These are phyloP conservation scores for Ophiostoma quercus DNA, from an alignment of 2,329 filamentous ascomycete species.

Conservation along the genomic window DNA sequence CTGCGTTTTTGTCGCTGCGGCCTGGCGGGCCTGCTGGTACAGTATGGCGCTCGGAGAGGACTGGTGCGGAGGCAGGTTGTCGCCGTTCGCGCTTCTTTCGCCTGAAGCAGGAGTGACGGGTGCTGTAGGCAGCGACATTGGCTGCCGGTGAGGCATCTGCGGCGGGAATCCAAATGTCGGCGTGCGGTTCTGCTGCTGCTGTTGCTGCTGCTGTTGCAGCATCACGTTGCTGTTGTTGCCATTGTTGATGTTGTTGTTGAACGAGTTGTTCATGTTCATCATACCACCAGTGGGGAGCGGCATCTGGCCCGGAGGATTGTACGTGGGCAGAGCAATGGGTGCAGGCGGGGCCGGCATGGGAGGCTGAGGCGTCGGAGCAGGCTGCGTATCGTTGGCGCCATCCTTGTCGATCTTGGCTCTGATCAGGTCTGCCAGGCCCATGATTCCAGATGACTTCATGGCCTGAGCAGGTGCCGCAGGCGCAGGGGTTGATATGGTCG, in stretches of 20 bases:
- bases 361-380: background rate
- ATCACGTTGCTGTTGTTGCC: constrained; percentile 26
- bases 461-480: background rate
- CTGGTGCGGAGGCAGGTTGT: constrained; percentile 51
- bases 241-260: constrained; percentile 8
- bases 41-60: constrained; percentile 50
- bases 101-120: background rate
- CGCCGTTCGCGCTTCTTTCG: constrained; percentile 25
- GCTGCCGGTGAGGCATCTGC: constrained; percentile 27
- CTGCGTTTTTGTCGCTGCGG: constrained; percentile 52
- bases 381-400: constrained; percentile 13
- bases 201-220: constrained; percentile 3
- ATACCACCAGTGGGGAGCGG: background rate
- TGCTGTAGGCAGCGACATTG: constrained; percentile 21
- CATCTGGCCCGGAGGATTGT: background rate
- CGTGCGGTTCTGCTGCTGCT: constrained; percentile 20
- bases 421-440: constrained; percentile 30
- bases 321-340: background rate
- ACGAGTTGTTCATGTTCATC: background rate
- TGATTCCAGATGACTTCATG: constrained; percentile 2
- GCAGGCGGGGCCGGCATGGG: constrained; percentile 14
- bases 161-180: constrained; percentile 12
- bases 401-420: constrained; percentile 28
- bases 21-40: constrained; percentile 56
- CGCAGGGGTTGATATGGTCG: background rate